Evolutionary conservation across 2,329 filamentous ascomycete species (phyloP), one percentile per base, ranked within the genome.

Genomic region (Davidsoniella virescens): DNA sequence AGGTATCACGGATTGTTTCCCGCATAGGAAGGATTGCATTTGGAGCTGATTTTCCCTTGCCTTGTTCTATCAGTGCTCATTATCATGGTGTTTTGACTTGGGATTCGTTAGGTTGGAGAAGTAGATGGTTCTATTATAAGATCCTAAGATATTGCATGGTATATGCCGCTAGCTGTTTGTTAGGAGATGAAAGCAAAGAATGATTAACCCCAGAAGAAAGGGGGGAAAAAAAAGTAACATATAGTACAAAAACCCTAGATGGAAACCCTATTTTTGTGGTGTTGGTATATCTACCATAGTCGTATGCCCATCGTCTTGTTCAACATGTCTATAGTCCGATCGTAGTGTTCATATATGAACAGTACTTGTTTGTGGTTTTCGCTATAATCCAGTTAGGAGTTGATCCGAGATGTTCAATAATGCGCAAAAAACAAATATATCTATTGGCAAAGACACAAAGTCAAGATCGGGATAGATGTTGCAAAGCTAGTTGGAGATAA

Each of bases 271-370:
- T 29, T 14, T 2, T 3, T 45, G 26, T 29, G 12, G 16, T n/a
- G 14, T 9, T 17, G 25, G 4, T 18, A 18, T 23, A 20, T 42
- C 36, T 44, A 49, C 18, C n/a, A 36, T n/a, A 49, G 61, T 59
- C 80, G 83, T 40, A 85, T 60, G 1, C 75, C 74, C 79, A 87
- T 80, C 5, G 71, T 79, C 60, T 81, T 76, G 59, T 88, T 87
- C 50, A 88, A 67, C 81, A 84, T 84, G 16, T 70, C 71, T 44
- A 88, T 61, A 6, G 80, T 85, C 65, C 75, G 75, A 49, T 86
- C 73, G 60, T 84, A 85, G 57, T 82, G 74, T 44, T 70, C 67
- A 60, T 72, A 80, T 20, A 40, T 26, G 5, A 70, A 64, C 46
- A 59, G 58, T 3, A 46, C 18, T n/a, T 23, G 37, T 18, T 38